phyloP scores from a whole-genome alignment of 2,329 filamentous ascomycete genomes.

The Colletotrichum euphorbiae region DNA sequence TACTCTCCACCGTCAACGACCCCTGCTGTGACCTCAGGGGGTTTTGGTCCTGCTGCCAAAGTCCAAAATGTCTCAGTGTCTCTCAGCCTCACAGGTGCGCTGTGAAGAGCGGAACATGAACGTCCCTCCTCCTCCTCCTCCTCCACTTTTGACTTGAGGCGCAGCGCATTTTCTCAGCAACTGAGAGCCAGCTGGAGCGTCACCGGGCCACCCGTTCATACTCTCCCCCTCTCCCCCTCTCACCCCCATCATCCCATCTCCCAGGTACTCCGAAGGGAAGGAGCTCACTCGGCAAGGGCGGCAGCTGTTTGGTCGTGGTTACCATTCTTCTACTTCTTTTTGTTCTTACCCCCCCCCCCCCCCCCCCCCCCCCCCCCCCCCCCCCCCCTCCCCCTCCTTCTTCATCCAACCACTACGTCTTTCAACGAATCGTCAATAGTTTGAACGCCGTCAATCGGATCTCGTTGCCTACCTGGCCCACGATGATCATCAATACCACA shows the following conservation, averaged over 20 bases:
- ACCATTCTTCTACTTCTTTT: background rate
- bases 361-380: too few species aligned
- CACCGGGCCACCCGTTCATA: conserved; percentile 32
- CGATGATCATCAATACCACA: conserved; percentile 7
- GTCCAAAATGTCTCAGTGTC: background rate
- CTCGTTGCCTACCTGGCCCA: too few species aligned
- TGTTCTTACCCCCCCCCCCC: too few species aligned
- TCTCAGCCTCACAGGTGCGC: conserved; percentile 21
- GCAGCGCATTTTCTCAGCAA: too few species aligned
- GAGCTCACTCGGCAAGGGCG: conserved; percentile 9
- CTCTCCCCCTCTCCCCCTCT: too few species aligned
- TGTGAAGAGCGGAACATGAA: background rate
- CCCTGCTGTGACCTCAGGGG: background rate
- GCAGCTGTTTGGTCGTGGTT: background rate
- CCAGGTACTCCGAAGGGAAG: background rate
- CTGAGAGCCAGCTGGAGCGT: background rate
- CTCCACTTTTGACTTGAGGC: too few species aligned
- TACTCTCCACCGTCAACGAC: too few species aligned
- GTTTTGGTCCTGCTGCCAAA: background rate
- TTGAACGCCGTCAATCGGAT: too few species aligned
- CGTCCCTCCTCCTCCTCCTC: too few species aligned
- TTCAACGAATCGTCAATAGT: too few species aligned
- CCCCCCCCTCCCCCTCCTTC: too few species aligned
- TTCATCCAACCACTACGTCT: too few species aligned
- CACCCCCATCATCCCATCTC: conserved; percentile 6